A percentile compares a stretch with the other conserved stretches of the same genome.
phyloP scores from a whole-genome alignment of 352 stramenopile species.

The Phytopythium oedochilum region DNA sequence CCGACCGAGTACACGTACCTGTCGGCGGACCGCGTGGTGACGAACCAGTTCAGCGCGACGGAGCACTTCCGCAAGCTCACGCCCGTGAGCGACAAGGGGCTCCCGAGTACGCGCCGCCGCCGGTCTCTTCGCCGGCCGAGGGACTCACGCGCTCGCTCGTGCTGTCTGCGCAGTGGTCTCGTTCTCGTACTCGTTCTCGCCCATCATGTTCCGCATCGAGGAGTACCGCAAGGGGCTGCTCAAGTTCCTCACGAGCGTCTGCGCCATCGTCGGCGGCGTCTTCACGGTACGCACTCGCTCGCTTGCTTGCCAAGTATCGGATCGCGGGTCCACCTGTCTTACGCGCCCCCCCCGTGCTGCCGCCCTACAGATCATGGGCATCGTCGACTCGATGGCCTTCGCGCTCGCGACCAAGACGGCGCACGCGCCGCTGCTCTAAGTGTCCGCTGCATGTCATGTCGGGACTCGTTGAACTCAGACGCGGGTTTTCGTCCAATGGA shows the following conservation, averaged over 20 bases:
- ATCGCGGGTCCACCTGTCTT: no score
- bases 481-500: slow-evolving; percentile 18
- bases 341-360: background rate
- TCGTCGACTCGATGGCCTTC: slow-evolving; percentile 62
- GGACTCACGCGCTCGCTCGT: slow-evolving; percentile 14
- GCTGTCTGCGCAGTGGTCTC: slow-evolving; percentile 81
- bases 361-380: slow-evolving; percentile 50
- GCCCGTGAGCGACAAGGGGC: slow-evolving; percentile 81
- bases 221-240: slow-evolving; percentile 88
- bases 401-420: slow-evolving; percentile 45
- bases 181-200: slow-evolving; percentile 96
- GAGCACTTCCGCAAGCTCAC: slow-evolving; percentile 91
- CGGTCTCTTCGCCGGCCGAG: background rate
- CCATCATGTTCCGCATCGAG: slow-evolving; percentile 95
- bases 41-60: slow-evolving; percentile 98
- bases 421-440: slow-evolving; percentile 35
- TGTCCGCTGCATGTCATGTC: no score
- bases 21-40: slow-evolving; percentile 82
- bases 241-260: slow-evolving; percentile 91
- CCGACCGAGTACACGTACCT: slow-evolving; percentile 93
- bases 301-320: no score
- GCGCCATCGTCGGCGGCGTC: slow-evolving; percentile 89
- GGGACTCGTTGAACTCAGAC: no score
- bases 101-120: slow-evolving; percentile 44
- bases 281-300: slow-evolving; percentile 63